Evolutionary conservation across 2,329 filamentous ascomycete species (phyloP).

Genomic region (Xylaria hypoxylon): DNA sequence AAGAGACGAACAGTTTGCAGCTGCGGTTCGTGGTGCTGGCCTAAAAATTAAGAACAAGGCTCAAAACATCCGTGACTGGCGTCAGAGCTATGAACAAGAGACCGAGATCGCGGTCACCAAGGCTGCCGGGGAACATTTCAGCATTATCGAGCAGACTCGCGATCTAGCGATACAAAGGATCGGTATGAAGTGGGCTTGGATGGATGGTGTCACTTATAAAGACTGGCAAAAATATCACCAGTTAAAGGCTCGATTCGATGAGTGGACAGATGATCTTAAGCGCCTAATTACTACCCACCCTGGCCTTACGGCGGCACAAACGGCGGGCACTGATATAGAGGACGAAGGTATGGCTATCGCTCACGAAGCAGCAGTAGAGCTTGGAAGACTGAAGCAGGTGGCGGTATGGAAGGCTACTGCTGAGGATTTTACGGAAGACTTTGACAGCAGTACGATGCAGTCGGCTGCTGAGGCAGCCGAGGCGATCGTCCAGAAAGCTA

Average conservation of each 20-base stretch:
- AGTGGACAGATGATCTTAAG: slow-evolving; percentile 87
- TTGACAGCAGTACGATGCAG: slow-evolving; percentile 74
- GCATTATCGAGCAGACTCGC: slow-evolving; percentile 83
- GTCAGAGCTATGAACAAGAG: slow-evolving; percentile 75
- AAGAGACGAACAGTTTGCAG: slow-evolving; percentile 58
- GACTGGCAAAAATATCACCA: slow-evolving; percentile 97
- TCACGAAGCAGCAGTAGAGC: slow-evolving; percentile 80
- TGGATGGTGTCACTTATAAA: slow-evolving; percentile 94
- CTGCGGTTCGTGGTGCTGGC: slow-evolving; percentile 73
- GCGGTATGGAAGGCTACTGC: slow-evolving; percentile 85
- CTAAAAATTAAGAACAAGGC: slow-evolving; percentile 80
- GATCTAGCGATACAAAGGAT: slow-evolving; percentile 90
- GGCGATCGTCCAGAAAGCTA: slow-evolving; percentile 2
- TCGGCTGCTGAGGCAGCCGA: slow-evolving; percentile 60
- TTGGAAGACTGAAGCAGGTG: slow-evolving; percentile 83
- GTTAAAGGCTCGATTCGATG: slow-evolving; percentile 82
- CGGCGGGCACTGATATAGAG: slow-evolving; percentile 76
- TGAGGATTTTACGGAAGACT: slow-evolving; percentile 80
- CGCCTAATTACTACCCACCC: slow-evolving; percentile 79
- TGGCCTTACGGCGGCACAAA: slow-evolving; percentile 74
- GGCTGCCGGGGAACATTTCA: slow-evolving; percentile 82
- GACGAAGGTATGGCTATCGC: slow-evolving; percentile 84
- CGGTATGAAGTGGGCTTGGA: slow-evolving; percentile 95
- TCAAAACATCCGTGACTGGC: slow-evolving; percentile 81
- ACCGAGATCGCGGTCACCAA: slow-evolving; percentile 75